Conservation (phyloP, 2,329 filamentous ascomycete genomes). For the Ilyonectria destructans region DNA sequence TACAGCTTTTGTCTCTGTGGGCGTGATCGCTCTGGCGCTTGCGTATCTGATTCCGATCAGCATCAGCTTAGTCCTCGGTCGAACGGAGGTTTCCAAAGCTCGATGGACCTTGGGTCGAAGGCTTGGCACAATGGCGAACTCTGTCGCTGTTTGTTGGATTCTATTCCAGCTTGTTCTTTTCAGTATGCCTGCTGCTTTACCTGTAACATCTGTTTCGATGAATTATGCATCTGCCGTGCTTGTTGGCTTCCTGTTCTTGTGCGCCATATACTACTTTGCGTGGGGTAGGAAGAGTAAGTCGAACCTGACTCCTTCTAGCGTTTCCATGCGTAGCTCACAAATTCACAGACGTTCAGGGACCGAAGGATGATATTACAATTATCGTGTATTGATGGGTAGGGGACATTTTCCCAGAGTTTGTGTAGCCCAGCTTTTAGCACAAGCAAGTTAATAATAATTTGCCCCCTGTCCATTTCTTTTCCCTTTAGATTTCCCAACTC, state of each 20-base stretch:
- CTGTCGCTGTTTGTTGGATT: conserved; percentile 78
- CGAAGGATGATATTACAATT: not conserved
- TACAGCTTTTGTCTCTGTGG: conserved; percentile 83
- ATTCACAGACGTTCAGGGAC: not conserved
- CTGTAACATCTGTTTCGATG: conserved; percentile 71
- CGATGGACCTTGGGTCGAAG: conserved; percentile 75
- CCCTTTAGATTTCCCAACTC: not conserved
- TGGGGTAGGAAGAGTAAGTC: not conserved
- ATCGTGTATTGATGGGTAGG: not conserved
- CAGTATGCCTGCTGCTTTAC: conserved; percentile 78
- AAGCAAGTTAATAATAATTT: too few species aligned
- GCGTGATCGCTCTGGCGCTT: conserved; percentile 81
- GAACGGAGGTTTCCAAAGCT: conserved; percentile 74
- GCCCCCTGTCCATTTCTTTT: too few species aligned
- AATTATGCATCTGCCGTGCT: conserved; percentile 79
- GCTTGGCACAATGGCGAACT: conserved; percentile 79
- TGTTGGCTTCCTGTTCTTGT: conserved; percentile 65
- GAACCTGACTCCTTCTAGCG: not conserved
- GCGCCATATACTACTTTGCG: conserved; percentile 72
- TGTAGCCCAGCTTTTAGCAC: too few species aligned
- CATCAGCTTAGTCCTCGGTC: conserved; percentile 77
- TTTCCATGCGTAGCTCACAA: not conserved
- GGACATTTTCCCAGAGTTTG: too few species aligned
- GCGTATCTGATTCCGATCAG: conserved; percentile 83
- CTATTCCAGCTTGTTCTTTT: conserved; percentile 80